These are phyloP conservation scores for Fusarium ramigenum DNA, from an alignment of 2,329 filamentous ascomycete genomes.

Conservation along the genomic window DNA sequence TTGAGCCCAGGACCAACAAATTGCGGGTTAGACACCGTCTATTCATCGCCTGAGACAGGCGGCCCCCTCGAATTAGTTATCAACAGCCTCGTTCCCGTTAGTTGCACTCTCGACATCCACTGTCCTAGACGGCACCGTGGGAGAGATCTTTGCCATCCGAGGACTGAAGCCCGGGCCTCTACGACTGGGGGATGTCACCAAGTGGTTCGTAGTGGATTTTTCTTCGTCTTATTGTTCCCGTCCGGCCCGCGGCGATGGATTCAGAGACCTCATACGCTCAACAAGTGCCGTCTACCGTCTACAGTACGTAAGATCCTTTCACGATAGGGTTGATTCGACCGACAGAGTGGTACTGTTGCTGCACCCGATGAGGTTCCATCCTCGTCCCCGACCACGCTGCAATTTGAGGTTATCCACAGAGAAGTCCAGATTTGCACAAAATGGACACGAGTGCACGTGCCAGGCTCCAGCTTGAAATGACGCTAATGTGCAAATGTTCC, in stretches of 20 bases:
- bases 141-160: conserved; percentile 30
- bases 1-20: conserved; percentile 28
- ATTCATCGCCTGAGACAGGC: conserved; percentile 33
- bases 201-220: conserved; percentile 38
- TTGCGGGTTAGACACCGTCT: conserved; percentile 6
- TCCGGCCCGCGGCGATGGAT: conserved; percentile 37
- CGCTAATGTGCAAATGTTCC: conserved; percentile 38
- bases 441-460: conserved; percentile 42
- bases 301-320: conserved; percentile 16
- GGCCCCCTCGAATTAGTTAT: conserved; percentile 35
- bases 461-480: background rate
- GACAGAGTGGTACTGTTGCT: conserved; percentile 17
- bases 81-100: conserved; percentile 34
- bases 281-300: conserved; percentile 18
- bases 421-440: conserved; percentile 37
- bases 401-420: conserved; percentile 32
- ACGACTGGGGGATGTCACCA: conserved; percentile 30
- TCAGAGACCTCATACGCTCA: conserved; percentile 29
- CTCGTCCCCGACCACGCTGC: conserved; percentile 41
- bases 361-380: conserved; percentile 10
- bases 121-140: conserved; percentile 8
- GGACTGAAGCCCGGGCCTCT: conserved; percentile 23
- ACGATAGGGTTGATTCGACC: conserved; percentile 8
- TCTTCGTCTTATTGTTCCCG: conserved; percentile 27
- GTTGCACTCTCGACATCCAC: conserved; percentile 17